phyloP scores from a whole-genome alignment of 768 basidiomycete genomes.

The Pleurotus tuoliensis region DNA sequence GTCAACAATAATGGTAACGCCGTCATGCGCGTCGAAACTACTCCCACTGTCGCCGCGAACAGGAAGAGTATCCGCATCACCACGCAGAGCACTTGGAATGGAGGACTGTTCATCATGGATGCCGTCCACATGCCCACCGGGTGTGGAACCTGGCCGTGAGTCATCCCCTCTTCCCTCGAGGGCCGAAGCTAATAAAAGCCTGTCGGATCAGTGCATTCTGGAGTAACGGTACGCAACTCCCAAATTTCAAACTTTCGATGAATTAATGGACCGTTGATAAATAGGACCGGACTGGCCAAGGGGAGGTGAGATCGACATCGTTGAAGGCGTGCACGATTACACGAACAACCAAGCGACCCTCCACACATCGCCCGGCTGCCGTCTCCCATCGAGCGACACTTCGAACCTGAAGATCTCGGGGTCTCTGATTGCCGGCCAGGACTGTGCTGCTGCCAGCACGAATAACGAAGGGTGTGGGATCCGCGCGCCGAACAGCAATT shows the following conservation, averaged over 20 bases:
- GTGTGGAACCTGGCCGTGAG: constrained; percentile 81
- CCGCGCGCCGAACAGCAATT: constrained; percentile 51
- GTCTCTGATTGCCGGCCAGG: constrained; percentile 60
- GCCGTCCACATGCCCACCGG: constrained; percentile 87
- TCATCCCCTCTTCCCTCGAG: constrained; percentile 11
- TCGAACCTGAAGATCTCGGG: constrained; percentile 55
- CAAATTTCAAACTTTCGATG: no score
- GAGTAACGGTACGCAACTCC: constrained; percentile 34
- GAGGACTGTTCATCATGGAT: constrained; percentile 75
- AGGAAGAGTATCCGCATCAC: constrained; percentile 80
- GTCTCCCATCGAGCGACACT: constrained; percentile 45
- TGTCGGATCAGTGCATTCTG: constrained; percentile 37
- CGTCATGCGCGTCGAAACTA: constrained; percentile 88
- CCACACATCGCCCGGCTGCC: constrained; percentile 73
- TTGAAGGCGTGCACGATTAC: constrained; percentile 81
- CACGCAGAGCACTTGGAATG: constrained; percentile 55
- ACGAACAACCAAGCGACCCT: constrained; percentile 80
- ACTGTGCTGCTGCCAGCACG: constrained; percentile 69
- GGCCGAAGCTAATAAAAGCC: background rate
- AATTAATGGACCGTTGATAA: background rate
- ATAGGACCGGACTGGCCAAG: constrained; percentile 60
- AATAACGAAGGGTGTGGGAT: constrained; percentile 82
- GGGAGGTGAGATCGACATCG: constrained; percentile 77
- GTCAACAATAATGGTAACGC: constrained; percentile 73
- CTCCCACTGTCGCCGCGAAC: constrained; percentile 59